phyloP scores from a whole-genome alignment of 345 rosid genomes.

The Microcos paniculata region DNA sequence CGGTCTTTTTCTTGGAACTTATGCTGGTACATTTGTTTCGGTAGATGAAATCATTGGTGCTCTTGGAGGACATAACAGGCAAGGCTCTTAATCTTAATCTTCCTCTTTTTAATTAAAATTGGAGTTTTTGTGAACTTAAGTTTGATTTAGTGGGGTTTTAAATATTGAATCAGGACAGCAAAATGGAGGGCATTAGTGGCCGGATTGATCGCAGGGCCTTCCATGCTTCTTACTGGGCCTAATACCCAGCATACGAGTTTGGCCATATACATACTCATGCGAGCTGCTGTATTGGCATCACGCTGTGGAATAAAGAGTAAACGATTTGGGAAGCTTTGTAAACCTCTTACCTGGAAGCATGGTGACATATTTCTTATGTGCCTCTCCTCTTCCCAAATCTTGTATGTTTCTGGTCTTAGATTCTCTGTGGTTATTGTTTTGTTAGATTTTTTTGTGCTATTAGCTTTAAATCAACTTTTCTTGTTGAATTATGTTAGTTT shows the following conservation, averaged over 20 bases:
- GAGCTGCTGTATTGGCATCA: slow-evolving; percentile 88
- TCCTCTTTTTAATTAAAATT: background rate
- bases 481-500: background rate
- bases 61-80: slow-evolving; percentile 77
- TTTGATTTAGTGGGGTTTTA: slow-evolving; percentile 19
- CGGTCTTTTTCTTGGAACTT: slow-evolving; percentile 87
- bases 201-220: slow-evolving; percentile 89
- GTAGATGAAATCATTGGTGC: slow-evolving; percentile 75
- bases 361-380: slow-evolving; percentile 96
- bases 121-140: background rate
- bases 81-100: slow-evolving; percentile 21
- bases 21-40: slow-evolving; percentile 83
- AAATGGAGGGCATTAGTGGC: slow-evolving; percentile 90
- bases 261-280: slow-evolving; percentile 90
- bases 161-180: slow-evolving; percentile 56
- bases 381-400: slow-evolving; percentile 88
- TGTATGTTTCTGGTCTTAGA: slow-evolving; percentile 47
- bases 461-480: background rate
- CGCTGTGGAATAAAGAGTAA: slow-evolving; percentile 94
- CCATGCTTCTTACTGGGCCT: slow-evolving; percentile 88
- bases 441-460: background rate
- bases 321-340: slow-evolving; percentile 70
- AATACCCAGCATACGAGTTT: slow-evolving; percentile 80
- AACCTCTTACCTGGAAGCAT: slow-evolving; percentile 98
- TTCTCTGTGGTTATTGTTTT: background rate